Base-by-base conservation (phyloP, 768 basidiomycete genomes). In the Termitomyces sp. region DNA sequence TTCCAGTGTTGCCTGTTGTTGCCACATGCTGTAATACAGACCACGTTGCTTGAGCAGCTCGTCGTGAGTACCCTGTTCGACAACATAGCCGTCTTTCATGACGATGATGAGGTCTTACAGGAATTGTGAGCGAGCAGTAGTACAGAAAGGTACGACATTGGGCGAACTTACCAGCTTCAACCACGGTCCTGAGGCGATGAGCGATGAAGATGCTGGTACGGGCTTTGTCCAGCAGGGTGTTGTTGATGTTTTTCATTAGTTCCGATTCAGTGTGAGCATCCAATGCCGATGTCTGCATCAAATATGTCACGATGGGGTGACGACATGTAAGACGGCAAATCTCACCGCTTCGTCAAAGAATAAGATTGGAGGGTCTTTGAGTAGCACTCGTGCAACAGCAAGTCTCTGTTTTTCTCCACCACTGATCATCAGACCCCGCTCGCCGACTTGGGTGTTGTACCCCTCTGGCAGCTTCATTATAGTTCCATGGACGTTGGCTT, bases 301-400 rank as follows among this genome's bases (percentile, higher is more conserved):
- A 17, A 7, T 52, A 8, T 5, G 0, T 54, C 38, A 58, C 34
- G 6, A 59, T 46, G 65, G 42, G 46, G 58, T 50, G 32, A 45
- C 4, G 3, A 34, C 42, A n/a, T 46, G 36, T 51, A 50, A 9
- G 63, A n/a, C n/a, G 43, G 65, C n/a, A 60, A 17, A 43, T 80
- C 92, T 69, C 66, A 95, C 95, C 45, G 97, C 97, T 74, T 99
- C 97, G 69, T 99, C 97, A 69, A 99, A 99, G 79, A 98, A 98
- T 68, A 98, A 69, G 67, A 98, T 98, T 12, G 91, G 89, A 0
- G 97, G 96, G 72, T 99, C 91, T 77, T 98, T 98, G 53, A 98
- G 74, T 67, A 99, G 74, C 38, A 96, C 87, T 31, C 97, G 79
- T 29, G 97, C 97, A 17, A 99, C 92, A 3, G 97, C 97, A 67